Percentiles rank a stretch among this genome's conserved stretches.
These are phyloP conservation scores for Fusarium nematophilum DNA, from an alignment of 2,329 filamentous ascomycete species.

Conservation along the genomic window DNA sequence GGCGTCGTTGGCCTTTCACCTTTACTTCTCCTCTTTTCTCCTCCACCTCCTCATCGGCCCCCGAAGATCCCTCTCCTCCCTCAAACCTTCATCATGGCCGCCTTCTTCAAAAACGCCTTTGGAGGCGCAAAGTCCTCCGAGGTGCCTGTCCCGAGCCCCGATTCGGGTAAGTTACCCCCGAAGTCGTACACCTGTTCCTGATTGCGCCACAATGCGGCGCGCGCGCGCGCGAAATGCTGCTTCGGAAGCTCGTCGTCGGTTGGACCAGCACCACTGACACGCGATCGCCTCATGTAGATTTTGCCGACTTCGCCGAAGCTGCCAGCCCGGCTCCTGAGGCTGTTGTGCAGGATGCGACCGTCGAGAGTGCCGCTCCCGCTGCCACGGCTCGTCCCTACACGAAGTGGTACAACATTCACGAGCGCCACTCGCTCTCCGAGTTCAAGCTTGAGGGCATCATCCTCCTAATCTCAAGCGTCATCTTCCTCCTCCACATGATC, in stretches of 20 bases:
- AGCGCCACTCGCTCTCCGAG: constrained; percentile 84
- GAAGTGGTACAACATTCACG: constrained; percentile 97
- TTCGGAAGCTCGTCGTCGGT: too few relatives aligned
- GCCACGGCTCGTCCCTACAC: constrained; percentile 76
- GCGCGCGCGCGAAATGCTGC: neutral
- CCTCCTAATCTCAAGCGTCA: constrained; percentile 76
- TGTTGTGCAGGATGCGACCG: constrained; percentile 58
- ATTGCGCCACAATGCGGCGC: constrained; percentile 32
- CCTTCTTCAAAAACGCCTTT: constrained; percentile 75
- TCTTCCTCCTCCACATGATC: constrained; percentile 83
- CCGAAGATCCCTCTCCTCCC: constrained; percentile 33
- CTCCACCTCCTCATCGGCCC: constrained; percentile 23
- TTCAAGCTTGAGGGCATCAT: constrained; percentile 91
- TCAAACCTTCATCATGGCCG: constrained; percentile 59
- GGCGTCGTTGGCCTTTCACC: constrained; percentile 37
- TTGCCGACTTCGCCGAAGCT: constrained; percentile 90
- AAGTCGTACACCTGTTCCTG: neutral
- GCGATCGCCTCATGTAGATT: constrained; percentile 68
- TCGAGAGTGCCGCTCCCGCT: constrained; percentile 59
- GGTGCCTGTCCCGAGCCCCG: constrained; percentile 62
- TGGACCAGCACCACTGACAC: constrained; percentile 41
- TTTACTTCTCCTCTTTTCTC: constrained; percentile 27
- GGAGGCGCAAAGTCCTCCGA: constrained; percentile 69
- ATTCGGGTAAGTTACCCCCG: constrained; percentile 69
- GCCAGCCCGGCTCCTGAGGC: constrained; percentile 72